phyloP scores from a whole-genome alignment of 495 filamentous ascomycete species.

The Xylaria venustula region DNA sequence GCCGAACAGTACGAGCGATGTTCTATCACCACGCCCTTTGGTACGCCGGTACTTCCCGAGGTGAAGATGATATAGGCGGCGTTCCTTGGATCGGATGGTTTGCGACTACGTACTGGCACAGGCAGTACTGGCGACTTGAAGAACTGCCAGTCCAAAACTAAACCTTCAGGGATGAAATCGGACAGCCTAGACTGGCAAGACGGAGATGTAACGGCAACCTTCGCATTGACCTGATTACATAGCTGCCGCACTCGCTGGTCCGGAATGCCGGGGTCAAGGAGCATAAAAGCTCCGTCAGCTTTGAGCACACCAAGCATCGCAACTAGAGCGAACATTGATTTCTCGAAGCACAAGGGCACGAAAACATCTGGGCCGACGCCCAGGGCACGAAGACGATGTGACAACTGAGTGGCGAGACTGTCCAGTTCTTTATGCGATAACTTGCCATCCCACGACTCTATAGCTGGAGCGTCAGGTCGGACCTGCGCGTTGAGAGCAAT shows the following conservation, averaged over 20 bases:
- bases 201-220: neutral
- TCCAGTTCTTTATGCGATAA: constrained; percentile 50
- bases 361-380: constrained; percentile 49
- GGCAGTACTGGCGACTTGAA: too few relatives aligned
- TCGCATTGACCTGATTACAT: neutral
- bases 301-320: constrained; percentile 54
- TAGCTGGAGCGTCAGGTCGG: neutral
- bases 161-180: too few relatives aligned
- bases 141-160: too few relatives aligned
- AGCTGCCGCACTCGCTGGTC: constrained; percentile 39
- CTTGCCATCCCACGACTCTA: constrained; percentile 45
- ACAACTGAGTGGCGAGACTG: constrained; percentile 32
- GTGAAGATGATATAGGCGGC: constrained; percentile 37
- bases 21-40: constrained; percentile 41
- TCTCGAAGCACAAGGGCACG: constrained; percentile 55
- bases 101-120: too few relatives aligned
- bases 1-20: too few relatives aligned
- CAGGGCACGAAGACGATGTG: constrained; percentile 22
- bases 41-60: constrained; percentile 40
- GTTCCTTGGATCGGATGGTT: too few relatives aligned
- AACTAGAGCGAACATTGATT: constrained; percentile 52
- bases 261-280: constrained; percentile 56
- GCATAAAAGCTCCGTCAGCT: constrained; percentile 58
- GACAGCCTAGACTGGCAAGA: neutral
- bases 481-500: neutral